These are phyloP conservation scores for Cornus kousa DNA, from an alignment of 148 eudicot genomes.

Conservation along the genomic window DNA sequence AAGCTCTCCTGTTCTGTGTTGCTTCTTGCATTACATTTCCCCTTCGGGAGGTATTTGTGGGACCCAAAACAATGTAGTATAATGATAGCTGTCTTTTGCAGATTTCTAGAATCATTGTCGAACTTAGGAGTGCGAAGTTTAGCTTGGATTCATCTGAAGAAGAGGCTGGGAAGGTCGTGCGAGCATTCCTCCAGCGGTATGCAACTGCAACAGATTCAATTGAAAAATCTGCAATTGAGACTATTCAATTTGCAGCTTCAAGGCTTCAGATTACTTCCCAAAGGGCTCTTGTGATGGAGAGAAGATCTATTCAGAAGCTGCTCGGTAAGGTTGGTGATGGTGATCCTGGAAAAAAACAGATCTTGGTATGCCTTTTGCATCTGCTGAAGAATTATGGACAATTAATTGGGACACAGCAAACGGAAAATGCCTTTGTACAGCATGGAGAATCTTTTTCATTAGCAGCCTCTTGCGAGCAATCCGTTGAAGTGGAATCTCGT, in stretches of 20 bases:
- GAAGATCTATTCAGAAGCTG: slow-evolving; percentile 40
- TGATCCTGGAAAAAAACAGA: slow-evolving; percentile 26
- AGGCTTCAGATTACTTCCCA: slow-evolving; percentile 41
- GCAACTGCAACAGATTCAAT: slow-evolving; percentile 27
- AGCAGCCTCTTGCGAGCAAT: slow-evolving; percentile 20
- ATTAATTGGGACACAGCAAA: slow-evolving; percentile 24
- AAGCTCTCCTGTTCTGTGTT: neutral
- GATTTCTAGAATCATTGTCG: too few species aligned
- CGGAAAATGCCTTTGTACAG: slow-evolving; percentile 15
- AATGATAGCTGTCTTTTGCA: too few species aligned
- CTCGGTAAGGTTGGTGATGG: slow-evolving; percentile 23
- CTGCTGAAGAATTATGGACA: slow-evolving; percentile 35
- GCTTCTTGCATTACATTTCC: neutral
- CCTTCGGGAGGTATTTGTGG: neutral
- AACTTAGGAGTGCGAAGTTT: slow-evolving; percentile 20
- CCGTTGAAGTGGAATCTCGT: slow-evolving; percentile 23
- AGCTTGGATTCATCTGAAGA: slow-evolving; percentile 41
- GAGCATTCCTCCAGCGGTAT: slow-evolving; percentile 26
- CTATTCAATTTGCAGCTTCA: slow-evolving; percentile 25
- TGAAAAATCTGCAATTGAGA: slow-evolving; percentile 26
- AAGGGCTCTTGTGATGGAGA: slow-evolving; percentile 37
- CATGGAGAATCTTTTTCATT: slow-evolving; percentile 17
- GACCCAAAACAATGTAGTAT: neutral
- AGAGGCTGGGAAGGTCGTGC: slow-evolving; percentile 36
- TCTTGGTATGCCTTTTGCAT: slow-evolving; percentile 25